Conservation (phyloP, 1,284 basidiomycete genomes). For the Ustilago tritici region DNA sequence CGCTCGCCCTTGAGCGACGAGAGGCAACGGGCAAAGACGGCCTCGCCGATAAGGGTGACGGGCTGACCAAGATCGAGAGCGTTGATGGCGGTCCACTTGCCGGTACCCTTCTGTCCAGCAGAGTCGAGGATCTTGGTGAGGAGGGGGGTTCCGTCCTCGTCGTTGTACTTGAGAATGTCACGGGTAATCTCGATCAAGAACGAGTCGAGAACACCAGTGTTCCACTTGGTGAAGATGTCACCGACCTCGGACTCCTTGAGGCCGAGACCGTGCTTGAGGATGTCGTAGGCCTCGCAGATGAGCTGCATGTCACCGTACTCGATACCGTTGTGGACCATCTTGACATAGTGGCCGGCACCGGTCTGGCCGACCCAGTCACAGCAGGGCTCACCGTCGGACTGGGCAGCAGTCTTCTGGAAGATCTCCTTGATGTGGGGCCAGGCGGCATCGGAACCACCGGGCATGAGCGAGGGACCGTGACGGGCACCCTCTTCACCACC, state of each 20-base stretch:
- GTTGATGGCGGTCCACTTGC: conserved; percentile 99
- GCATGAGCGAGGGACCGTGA: conserved; percentile 98
- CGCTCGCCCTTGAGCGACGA: conserved; percentile 99
- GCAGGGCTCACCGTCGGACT: conserved; percentile 95
- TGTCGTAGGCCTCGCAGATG: conserved; percentile 86
- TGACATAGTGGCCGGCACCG: conserved; percentile 94
- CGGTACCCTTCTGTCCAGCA: conserved; percentile 99
- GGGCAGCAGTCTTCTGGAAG: conserved; percentile 97
- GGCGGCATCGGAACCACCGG: conserved; percentile 91
- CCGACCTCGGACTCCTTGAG: conserved; percentile 72
- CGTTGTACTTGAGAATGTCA: conserved; percentile 75
- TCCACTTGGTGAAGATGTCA: conserved; percentile 77
- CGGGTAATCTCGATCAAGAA: conserved; percentile 92
- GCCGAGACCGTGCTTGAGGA: conserved; percentile 95
- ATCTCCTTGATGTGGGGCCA: conserved; percentile 98
- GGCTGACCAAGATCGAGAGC: conserved; percentile 89
- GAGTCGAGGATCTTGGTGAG: conserved; percentile 85
- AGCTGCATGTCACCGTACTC: conserved; percentile 99
- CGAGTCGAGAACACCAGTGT: conserved; percentile 98
- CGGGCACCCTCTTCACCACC: conserved; percentile 99
- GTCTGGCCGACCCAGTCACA: conserved; percentile 99
- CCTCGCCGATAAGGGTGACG: conserved; percentile 99
- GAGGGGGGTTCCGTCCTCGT: conserved; percentile 90
- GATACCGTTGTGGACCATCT: conserved; percentile 98
- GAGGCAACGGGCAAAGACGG: conserved; percentile 98